A percentile compares a stretch with the other conserved stretches of the same genome.
Evolutionary conservation across 2,329 filamentous ascomycete genomes (phyloP).

Genomic region (Diaporthe sp.): DNA sequence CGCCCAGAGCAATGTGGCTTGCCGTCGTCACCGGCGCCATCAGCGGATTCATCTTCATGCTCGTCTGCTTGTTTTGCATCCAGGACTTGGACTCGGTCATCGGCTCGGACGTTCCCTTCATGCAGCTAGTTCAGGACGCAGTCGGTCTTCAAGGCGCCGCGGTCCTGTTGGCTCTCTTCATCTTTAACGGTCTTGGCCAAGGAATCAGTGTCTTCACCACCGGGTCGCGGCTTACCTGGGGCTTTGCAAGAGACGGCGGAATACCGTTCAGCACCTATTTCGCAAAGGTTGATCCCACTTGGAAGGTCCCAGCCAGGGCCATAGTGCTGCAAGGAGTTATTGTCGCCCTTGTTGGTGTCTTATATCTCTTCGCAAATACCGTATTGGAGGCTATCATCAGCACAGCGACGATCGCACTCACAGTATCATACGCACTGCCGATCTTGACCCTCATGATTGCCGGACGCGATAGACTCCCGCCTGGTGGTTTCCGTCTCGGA

Average conservation of each 20-base stretch:
- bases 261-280: conserved; percentile 61
- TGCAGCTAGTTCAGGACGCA: conserved; percentile 59
- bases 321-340: conserved; percentile 64
- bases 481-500: conserved; percentile 47
- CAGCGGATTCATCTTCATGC: conserved; percentile 65
- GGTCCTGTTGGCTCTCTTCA: conserved; percentile 64
- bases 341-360: conserved; percentile 58
- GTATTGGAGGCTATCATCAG: conserved; percentile 67
- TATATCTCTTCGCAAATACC: conserved; percentile 67
- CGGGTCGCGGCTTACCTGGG: conserved; percentile 66
- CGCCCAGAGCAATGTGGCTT: conserved; percentile 65
- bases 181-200: conserved; percentile 68
- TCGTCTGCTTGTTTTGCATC: conserved; percentile 65
- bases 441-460: conserved; percentile 61
- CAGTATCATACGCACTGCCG: conserved; percentile 65
- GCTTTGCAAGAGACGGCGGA: conserved; percentile 67
- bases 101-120: conserved; percentile 61
- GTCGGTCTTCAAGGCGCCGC: conserved; percentile 58
- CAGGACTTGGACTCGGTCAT: conserved; percentile 59
- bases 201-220: conserved; percentile 65
- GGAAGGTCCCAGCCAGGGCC: conserved; percentile 66
- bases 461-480: conserved; percentile 66
- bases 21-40: conserved; percentile 63
- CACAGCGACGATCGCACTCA: conserved; percentile 69
- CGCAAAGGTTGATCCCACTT: conserved; percentile 57